Evolutionary conservation across 352 stramenopile species (phyloP), one percentile per base, ranked within the genome.

Genomic region (Globisporangium camurandrum): DNA sequence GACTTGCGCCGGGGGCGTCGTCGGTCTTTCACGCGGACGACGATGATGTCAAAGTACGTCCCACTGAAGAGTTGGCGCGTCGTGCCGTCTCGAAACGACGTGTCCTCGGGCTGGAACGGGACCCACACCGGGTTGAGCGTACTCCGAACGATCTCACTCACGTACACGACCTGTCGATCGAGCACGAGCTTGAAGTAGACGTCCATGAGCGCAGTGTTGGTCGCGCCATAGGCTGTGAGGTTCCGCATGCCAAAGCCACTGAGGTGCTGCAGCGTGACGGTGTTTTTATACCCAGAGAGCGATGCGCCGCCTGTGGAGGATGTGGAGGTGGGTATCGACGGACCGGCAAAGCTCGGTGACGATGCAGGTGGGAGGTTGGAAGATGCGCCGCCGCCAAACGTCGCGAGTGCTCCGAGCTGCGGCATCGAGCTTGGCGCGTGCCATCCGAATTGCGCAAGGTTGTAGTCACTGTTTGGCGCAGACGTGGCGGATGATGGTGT

Each of bases 91-190:
- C 47, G 27, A 37, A 52, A 39, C 45, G 45, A 28, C 39, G 23
- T 59, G 52, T 70, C 53, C 23, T 82, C 65, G 9, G 67, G 71
- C 57, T 87, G 63, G 53, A 91, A 88, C 9, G 79, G 79, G 55
- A 91, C 69, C 79, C 79, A 91, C 56, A 91, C 76, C 11, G 79
- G 79, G 55, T 91, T 91, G 17, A 91, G 62, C 36, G 79, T 91
- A 46, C 66, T 71, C 33, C 63, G 65, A 49, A 66, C 76, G 34
- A 86, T 66, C 56, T 91, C 79, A 44, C 79, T 91, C 56, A 83
- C 68, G 44, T 91, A 91, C 38, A 88, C 61, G 22, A 84, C 64
- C 14, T 71, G 74, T 17, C 64, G 61, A 43, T 88, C 79, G 37
- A 91, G 62, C 42, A 86, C 79, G 47, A 87, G 59, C 56, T 81